A percentile compares a stretch with the other conserved stretches of the same genome.
These are phyloP conservation scores for Fusarium concolor DNA, from an alignment of 2,329 filamentous ascomycete species.

Conservation along the genomic window DNA sequence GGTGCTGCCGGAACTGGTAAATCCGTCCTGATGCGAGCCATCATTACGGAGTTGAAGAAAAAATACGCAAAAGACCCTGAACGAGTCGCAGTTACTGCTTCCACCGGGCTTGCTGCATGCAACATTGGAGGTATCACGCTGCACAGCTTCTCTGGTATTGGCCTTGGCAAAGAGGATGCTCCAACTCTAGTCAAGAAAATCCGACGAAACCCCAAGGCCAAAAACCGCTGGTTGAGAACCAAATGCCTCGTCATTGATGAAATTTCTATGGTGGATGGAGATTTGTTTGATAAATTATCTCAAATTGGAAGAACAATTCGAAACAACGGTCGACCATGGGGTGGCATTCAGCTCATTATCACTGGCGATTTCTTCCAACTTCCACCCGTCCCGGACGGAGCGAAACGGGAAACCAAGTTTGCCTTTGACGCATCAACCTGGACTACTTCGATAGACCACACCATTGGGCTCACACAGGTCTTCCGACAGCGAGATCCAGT, in stretches of 20 bases:
- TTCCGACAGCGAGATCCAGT: conserved; percentile 93
- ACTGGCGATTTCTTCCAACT: conserved; percentile 99
- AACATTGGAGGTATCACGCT: conserved; percentile 96
- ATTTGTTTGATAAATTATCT: conserved; percentile 96
- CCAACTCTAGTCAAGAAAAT: conserved; percentile 89
- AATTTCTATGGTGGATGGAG: conserved; percentile 98
- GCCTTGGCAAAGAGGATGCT: conserved; percentile 89
- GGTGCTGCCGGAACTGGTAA: conserved; percentile 97
- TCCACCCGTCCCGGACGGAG: conserved; percentile 88
- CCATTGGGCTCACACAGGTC: conserved; percentile 92
- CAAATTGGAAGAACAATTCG: conserved; percentile 85
- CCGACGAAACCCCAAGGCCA: conserved; percentile 86
- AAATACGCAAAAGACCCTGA: conserved; percentile 84
- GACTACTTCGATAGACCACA: conserved; percentile 93
- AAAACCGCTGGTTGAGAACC: conserved; percentile 87
- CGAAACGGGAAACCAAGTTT: conserved; percentile 78
- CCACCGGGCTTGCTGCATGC: conserved; percentile 93
- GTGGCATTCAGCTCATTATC: conserved; percentile 94
- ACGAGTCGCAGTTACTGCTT: conserved; percentile 91
- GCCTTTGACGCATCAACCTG: conserved; percentile 93
- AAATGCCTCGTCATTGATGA: conserved; percentile 93
- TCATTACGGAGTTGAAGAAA: conserved; percentile 82
- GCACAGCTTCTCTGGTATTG: conserved; percentile 93
- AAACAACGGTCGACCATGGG: conserved; percentile 93
- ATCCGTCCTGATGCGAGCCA: conserved; percentile 92